Conservation (phyloP, 768 basidiomycete genomes). For the Boletellus ananas region DNA sequence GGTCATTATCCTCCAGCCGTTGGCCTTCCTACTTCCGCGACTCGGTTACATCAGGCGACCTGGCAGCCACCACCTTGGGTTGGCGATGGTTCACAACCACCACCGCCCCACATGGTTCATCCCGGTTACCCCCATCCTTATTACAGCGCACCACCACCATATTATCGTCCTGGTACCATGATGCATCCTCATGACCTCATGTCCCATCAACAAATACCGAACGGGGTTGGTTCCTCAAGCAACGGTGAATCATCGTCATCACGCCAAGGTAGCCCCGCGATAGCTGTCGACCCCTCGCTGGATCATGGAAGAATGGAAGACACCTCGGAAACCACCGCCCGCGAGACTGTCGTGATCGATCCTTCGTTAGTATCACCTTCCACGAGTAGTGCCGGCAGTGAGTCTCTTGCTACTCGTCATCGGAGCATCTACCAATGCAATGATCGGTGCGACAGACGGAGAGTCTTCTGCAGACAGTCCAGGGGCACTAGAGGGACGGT, state of each 20-base stretch:
- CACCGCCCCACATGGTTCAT: conserved; percentile 30
- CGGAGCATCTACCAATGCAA: conserved; percentile 32
- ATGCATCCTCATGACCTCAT: conserved; percentile 20
- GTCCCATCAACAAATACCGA: conserved; percentile 21
- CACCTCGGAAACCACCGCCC: conserved; percentile 7
- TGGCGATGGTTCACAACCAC: conserved; percentile 35
- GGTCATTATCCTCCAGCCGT: conserved; percentile 39
- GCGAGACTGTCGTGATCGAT: conserved; percentile 32
- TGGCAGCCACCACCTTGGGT: conserved; percentile 39
- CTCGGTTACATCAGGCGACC: conserved; percentile 41
- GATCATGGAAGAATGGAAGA: conserved; percentile 14
- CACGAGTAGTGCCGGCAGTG: conserved; percentile 15
- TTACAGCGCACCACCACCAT: conserved; percentile 37
- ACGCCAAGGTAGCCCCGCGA: conserved; percentile 22
- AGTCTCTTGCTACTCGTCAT: conserved; percentile 19
- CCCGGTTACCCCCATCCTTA: conserved; percentile 38
- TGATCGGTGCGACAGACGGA: conserved; percentile 33
- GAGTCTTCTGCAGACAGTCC: conserved; percentile 16
- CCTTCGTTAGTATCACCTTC: conserved; percentile 34
- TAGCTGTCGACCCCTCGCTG: conserved; percentile 26
- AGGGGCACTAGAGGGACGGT: conserved; percentile 5
- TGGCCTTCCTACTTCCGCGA: conserved; percentile 52
- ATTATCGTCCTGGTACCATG: conserved; percentile 42
- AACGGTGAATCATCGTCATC: conserved; percentile 28
- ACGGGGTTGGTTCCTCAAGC: conserved; percentile 21